These are phyloP conservation scores for Plasmodium cynomolgi DNA, from an alignment of 169 alveolate genomes.

Conservation along the genomic window DNA sequence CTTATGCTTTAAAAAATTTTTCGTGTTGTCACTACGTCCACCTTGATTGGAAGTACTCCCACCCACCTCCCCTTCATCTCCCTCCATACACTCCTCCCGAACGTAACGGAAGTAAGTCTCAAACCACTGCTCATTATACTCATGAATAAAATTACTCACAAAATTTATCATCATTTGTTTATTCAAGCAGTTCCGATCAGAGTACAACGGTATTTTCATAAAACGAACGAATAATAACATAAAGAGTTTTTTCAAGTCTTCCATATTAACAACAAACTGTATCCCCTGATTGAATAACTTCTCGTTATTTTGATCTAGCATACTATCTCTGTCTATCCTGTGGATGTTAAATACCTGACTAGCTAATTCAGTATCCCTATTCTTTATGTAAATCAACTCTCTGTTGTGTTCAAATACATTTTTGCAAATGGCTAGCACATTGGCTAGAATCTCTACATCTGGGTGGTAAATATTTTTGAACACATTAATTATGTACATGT, in stretches of 20 bases:
- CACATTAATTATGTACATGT: conserved; percentile 18
- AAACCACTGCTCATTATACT: conserved; percentile 59
- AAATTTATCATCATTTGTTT: conserved; percentile 37
- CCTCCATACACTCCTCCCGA: neutral
- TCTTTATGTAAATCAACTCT: conserved; percentile 37
- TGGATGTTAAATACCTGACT: conserved; percentile 23
- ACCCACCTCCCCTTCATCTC: neutral
- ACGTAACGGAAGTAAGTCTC: neutral
- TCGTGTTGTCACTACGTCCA: neutral
- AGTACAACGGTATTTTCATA: conserved; percentile 26
- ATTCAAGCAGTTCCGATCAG: neutral
- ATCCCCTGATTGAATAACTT: neutral
- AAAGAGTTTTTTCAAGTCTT: conserved; percentile 36
- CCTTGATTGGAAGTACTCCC: neutral
- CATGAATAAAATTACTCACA: neutral
- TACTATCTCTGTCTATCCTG: conserved; percentile 11
- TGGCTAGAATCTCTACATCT: conserved; percentile 9
- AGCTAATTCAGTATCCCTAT: neutral
- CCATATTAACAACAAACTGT: neutral
- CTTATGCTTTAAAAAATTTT: neutral
- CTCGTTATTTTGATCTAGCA: conserved; percentile 9
- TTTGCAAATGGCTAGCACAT: conserved; percentile 55
- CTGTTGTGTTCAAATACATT: conserved; percentile 57
- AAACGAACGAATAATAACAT: conserved; percentile 17
- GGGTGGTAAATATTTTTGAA: conserved; percentile 66